A percentile compares a stretch with the other conserved stretches of the same genome.
These are phyloP conservation scores for Agrocybe praecox DNA, from an alignment of 768 basidiomycete genomes.

Conservation along the genomic window DNA sequence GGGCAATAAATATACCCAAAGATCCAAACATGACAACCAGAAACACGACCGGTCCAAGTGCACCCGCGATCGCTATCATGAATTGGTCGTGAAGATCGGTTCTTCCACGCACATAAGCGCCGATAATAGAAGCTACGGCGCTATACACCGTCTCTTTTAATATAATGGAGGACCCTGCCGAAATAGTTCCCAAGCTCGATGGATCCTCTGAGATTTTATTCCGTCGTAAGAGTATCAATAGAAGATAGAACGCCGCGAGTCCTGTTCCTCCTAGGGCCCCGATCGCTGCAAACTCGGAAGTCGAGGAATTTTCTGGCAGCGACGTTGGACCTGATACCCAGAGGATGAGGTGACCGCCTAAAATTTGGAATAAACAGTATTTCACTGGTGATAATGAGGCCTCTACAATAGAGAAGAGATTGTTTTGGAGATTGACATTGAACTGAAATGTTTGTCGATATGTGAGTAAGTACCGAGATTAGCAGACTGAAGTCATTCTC, in stretches of 20 bases:
- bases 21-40: slow-evolving; percentile 16
- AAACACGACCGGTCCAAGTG: slow-evolving; percentile 21
- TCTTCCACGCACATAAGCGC: slow-evolving; percentile 13
- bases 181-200: not conserved
- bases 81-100: slow-evolving; percentile 6
- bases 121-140: slow-evolving; percentile 20
- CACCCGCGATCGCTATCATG: slow-evolving; percentile 17
- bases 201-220: not conserved
- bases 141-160: slow-evolving; percentile 26
- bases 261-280: slow-evolving; percentile 27
- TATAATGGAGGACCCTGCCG: slow-evolving; percentile 10
- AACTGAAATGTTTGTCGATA: too few relatives aligned
- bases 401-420: slow-evolving; percentile 19
- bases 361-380: slow-evolving; percentile 28
- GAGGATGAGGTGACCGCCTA: slow-evolving; percentile 22
- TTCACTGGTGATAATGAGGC: slow-evolving; percentile 27
- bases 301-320: slow-evolving; percentile 1
- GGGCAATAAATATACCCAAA: slow-evolving; percentile 10
- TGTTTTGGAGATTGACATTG: not conserved
- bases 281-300: slow-evolving; percentile 16
- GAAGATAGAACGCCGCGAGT: slow-evolving; percentile 22
- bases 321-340: slow-evolving; percentile 5
- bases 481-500: too few relatives aligned
- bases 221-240: slow-evolving; percentile 6
- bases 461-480: too few relatives aligned